Base-by-base conservation (phyloP, 176 grass and related monocot species). In the Carex cristatella region DNA sequence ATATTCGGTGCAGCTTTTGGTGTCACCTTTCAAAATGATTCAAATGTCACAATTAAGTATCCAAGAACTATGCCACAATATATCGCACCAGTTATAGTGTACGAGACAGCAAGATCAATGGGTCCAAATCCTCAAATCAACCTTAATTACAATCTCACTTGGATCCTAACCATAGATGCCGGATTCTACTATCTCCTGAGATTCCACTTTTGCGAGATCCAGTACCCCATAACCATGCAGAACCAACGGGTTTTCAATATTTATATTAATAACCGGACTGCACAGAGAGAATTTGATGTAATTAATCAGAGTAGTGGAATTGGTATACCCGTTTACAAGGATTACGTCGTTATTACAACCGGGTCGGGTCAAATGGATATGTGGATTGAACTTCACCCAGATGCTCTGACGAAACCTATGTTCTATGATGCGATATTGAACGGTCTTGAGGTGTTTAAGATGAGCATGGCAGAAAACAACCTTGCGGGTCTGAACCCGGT, bases 151-250 rank as follows among this genome's bases (percentile, higher is more conserved):
- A 97, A 97, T 56, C 94, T 97, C n/a, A 92, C 94, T 46, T 97
- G 94, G 94, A 86, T 84, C 69, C 87, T 97, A 28, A 56, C 56
- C 0, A 35, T 94, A 35, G 94, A 97, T 82, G 90, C 88, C 0
- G 90, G 86, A 4, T 92, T 91, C 40, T 46, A 0, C 18, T 94
- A 97, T 71, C 80, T 97, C 9, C 46, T 97, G 6, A 89, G 94
- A 81, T 85, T 97, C 49, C 94, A 94, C 73, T 97, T 97, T 67
- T 97, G 94, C 4, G 94, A 97, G 87, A 92, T 91, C 48, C 89
- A 97, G 66, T 91, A 91, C 66, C 86, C 85, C 0, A 94, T 97
- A 35, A 88, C 86, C 3, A 85, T 61, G 69, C 0, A 3, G 0
- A 97, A 97, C 48, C 90, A 94, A 85, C 80, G 94, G 73, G 30